Conservation (phyloP, 2,329 filamentous ascomycete species). For the Exophiala mesophila region DNA sequence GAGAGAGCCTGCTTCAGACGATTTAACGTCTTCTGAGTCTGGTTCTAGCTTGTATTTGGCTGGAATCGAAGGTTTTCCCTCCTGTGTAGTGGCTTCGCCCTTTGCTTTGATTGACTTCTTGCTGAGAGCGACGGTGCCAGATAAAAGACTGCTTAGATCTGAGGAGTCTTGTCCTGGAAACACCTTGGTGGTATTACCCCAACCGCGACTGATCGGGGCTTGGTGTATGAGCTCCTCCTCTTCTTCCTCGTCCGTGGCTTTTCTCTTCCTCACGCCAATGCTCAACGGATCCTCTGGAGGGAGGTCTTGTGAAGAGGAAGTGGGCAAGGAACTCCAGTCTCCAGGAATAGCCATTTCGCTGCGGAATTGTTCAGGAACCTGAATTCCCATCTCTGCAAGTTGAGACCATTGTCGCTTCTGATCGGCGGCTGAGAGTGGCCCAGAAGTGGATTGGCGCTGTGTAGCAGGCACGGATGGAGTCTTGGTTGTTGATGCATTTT, state of each 20-base stretch:
- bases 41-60: constrained; percentile 2
- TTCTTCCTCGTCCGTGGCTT: constrained; percentile 37
- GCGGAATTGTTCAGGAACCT: constrained; percentile 72
- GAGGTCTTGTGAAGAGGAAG: constrained; percentile 31
- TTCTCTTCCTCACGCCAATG: constrained; percentile 43
- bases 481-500: constrained; percentile 34
- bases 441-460: constrained; percentile 31
- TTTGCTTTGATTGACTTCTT: not conserved
- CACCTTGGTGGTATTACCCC: constrained; percentile 39
- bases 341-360: constrained; percentile 81
- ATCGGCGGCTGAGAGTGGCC: constrained; percentile 53
- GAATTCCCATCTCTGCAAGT: constrained; percentile 79
- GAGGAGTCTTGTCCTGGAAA: constrained; percentile 38
- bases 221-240: constrained; percentile 37
- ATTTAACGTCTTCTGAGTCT: not conserved
- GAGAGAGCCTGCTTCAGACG: not conserved
- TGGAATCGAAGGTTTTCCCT: no score
- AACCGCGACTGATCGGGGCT: constrained; percentile 35
- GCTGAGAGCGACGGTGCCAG: constrained; percentile 33
- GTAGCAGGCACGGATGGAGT: constrained; percentile 21
- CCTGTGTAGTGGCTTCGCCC: no score
- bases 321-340: constrained; percentile 72
- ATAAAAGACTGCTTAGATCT: constrained; percentile 40
- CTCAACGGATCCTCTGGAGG: constrained; percentile 38
- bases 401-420: constrained; percentile 81